Base-by-base conservation (phyloP, 495 filamentous ascomycete genomes). In the Letharia columbiana region DNA sequence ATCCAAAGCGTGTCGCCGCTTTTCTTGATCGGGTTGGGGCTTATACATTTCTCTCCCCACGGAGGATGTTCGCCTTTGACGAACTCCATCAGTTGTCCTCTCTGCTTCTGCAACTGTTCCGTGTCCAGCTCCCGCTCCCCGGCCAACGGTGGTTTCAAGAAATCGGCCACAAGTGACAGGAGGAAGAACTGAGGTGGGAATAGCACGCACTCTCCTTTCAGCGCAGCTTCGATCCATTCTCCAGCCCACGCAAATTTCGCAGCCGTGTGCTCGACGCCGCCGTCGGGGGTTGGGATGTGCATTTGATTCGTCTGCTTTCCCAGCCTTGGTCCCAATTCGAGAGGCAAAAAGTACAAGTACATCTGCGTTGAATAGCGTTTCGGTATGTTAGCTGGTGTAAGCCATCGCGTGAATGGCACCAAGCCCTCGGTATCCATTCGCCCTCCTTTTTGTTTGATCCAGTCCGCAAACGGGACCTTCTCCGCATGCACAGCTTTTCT, bases 321-420 rank as follows among this genome's bases (percentile, higher is more conserved):
- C n/a, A 59, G 23, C 33, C 39, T 23, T 31, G 54, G n/a, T 6
- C 44, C 17, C 5, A 58, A 54, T 71, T 80, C 77, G 0, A 92
- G 77, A 0, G 94, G 92, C n/a, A 96, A 81, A 77, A 96, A 89
- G 75, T 96, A 94, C 11, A 98, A 71, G 73, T 98, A 98, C 92
- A 98, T 96, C 73, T 96, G 91, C 11, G 92, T 96, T 2, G 88
- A 88, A 73, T 91, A 98, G 28, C 94, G 83, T 71, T 86, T 88
- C 1, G 86, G 82, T 4, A 87, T 76, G 67, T 83, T 81, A 4
- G 78, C 75, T 0, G 94, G 94, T 3, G 94, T 98, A 50, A 97
- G 82, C 94, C 94, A 98, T 61, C 87, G 86, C 0, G 91, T 96
- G 73, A 96, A 96, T 0, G 92, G 92, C 35, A 90, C 79, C 39